phyloP scores from a whole-genome alignment of 177 flowering plant genomes.

The Vitis hybrid region DNA sequence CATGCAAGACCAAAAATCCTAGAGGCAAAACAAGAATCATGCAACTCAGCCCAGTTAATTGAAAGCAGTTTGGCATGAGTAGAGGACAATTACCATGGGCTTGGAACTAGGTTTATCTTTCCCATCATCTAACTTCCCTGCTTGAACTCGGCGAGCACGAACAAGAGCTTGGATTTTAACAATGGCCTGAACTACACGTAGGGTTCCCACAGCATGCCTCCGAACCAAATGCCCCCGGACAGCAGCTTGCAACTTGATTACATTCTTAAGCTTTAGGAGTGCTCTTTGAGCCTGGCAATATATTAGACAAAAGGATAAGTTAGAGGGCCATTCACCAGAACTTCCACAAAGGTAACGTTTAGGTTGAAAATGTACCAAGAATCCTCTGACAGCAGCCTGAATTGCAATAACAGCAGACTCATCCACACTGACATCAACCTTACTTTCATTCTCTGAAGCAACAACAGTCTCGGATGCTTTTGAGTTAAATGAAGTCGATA shows the following conservation, averaged over 20 bases:
- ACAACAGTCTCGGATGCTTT: conserved; percentile 23
- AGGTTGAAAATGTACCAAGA: conserved; percentile 52
- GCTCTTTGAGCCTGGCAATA: conserved; percentile 55
- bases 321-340: background rate
- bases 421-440: conserved; percentile 31
- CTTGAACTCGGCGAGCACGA: conserved; percentile 58
- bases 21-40: background rate
- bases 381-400: conserved; percentile 70
- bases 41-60: background rate
- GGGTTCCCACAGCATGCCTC: conserved; percentile 78
- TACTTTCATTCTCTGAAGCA: conserved; percentile 22
- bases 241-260: conserved; percentile 85
- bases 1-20: background rate
- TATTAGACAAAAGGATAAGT: conserved; percentile 1
- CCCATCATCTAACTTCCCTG: conserved; percentile 19
- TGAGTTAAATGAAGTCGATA: conserved; percentile 14
- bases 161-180: conserved; percentile 89
- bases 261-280: conserved; percentile 56
- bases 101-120: conserved; percentile 14
- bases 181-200: conserved; percentile 90
- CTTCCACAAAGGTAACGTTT: background rate
- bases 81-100: conserved; percentile 32
- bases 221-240: conserved; percentile 87
- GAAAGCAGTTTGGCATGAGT: background rate
- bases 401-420: conserved; percentile 58